Evolutionary conservation across 345 rosid species (phyloP), one percentile per base, ranked within the genome.

Genomic region (Arabis hirsuta): DNA sequence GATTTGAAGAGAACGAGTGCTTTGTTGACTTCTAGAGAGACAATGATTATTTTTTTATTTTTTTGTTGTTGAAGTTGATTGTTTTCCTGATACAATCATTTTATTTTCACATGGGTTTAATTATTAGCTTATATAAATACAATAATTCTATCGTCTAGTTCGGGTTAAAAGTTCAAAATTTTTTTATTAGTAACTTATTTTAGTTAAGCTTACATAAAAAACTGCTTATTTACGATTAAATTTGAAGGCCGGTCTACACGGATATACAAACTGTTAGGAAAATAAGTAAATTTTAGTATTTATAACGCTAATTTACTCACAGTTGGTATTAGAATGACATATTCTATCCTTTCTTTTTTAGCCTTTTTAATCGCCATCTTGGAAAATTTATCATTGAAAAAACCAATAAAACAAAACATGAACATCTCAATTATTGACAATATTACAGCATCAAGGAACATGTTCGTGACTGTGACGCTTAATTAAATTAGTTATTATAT

Each of bases 381-480:
- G 32, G 12, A 6, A 3, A 34, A 9, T 50, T 41, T 16, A 12
- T 44, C 36, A 26, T 7, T 44, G 6, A 39, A 6, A 31, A 44
- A 20, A 9, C 9, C 6, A 19, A 41, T 31, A 20, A 39, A 48
- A 55, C 9, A 55, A 66, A 20, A 46, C 58, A 65, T 13, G 31
- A 73, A 38, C 19, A 47, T 26, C 59, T 65, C 72, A 27, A 65
- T 73, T 56, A 73, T 73, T 73, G 72, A 56, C 34, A 45, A 65
- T 36, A 46, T 55, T 44, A 72, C 70, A 73, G 65, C 59, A 65
- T 73, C 42, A 56, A 46, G 53, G 65, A 65, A 65, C 66, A 65
- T 73, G 77, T 57, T 65, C 65, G 38, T 73, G 72, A 48, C 27
- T 27, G 59, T 20, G 65, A 65, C 57, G 51, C 26, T 56, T 43